phyloP scores from a whole-genome alignment of 2,329 filamentous ascomycete genomes.

The Blastomyces emzantsi region DNA sequence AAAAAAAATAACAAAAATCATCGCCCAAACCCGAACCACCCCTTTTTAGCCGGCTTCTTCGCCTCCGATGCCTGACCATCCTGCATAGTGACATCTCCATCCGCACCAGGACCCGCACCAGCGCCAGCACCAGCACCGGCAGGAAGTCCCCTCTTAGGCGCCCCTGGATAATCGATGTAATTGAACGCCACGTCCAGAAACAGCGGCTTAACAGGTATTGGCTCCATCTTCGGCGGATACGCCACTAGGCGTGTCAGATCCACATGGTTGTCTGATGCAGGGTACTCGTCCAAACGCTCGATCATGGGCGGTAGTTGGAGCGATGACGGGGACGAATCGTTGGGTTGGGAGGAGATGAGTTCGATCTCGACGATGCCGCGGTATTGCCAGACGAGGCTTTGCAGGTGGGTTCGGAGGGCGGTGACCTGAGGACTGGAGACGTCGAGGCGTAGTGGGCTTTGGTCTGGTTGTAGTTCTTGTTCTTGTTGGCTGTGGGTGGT shows the following conservation, averaged over 20 bases:
- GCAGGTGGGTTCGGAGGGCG: slow-evolving; percentile 54
- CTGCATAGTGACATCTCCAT: slow-evolving; percentile 8
- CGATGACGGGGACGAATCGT: slow-evolving; percentile 19
- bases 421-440: slow-evolving; percentile 52
- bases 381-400: slow-evolving; percentile 66
- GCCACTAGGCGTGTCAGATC: slow-evolving; percentile 73
- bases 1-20: slow-evolving; percentile 17
- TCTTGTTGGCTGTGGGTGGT: slow-evolving; percentile 33
- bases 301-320: slow-evolving; percentile 52
- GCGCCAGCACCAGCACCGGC: slow-evolving; percentile 19
- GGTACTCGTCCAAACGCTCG: slow-evolving; percentile 67
- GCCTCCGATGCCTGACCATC: slow-evolving; percentile 27
- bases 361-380: slow-evolving; percentile 79
- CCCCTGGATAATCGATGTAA: slow-evolving; percentile 83
- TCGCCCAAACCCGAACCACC: slow-evolving; percentile 66
- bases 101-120: slow-evolving; percentile 16
- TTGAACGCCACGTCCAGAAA: slow-evolving; percentile 98
- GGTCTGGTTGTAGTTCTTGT: slow-evolving; percentile 29
- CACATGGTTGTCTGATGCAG: slow-evolving; percentile 48
- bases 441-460: slow-evolving; percentile 56
- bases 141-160: slow-evolving; percentile 24
- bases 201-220: slow-evolving; percentile 84
- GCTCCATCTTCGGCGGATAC: slow-evolving; percentile 74
- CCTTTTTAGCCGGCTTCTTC: slow-evolving; percentile 52
- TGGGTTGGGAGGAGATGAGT: slow-evolving; percentile 44